Conservation (phyloP, 2,329 filamentous ascomycete species). For the Verruconis gallopava region DNA sequence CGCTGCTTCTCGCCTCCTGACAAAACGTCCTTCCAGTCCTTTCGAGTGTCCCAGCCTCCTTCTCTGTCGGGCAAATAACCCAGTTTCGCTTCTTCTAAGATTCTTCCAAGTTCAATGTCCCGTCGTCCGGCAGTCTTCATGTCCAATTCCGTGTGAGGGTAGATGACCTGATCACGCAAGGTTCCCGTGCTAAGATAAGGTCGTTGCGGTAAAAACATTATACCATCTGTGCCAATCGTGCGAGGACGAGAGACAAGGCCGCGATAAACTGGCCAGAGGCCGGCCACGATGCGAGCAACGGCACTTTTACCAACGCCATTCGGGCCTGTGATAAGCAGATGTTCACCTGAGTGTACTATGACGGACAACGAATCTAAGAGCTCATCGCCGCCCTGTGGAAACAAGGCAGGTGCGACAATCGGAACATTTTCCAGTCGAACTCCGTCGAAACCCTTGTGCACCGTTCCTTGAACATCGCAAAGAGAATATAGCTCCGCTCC, state of each 20-base stretch:
- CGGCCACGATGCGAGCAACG: slow-evolving; percentile 75
- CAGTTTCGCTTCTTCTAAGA: slow-evolving; percentile 71
- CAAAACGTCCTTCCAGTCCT: slow-evolving; percentile 98
- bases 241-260: slow-evolving; percentile 83
- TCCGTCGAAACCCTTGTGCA: slow-evolving; percentile 89
- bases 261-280: slow-evolving; percentile 91
- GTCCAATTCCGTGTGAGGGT: slow-evolving; percentile 86
- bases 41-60: slow-evolving; percentile 90
- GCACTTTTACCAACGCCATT: slow-evolving; percentile 92
- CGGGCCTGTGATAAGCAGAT: slow-evolving; percentile 84
- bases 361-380: slow-evolving; percentile 80
- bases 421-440: slow-evolving; percentile 88
- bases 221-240: slow-evolving; percentile 67
- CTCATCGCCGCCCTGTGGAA: slow-evolving; percentile 83
- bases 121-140: slow-evolving; percentile 72
- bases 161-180: slow-evolving; percentile 92
- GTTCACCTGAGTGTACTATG: slow-evolving; percentile 79
- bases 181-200: slow-evolving; percentile 89
- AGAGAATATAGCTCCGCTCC: slow-evolving; percentile 76
- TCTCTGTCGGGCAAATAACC: slow-evolving; percentile 86
- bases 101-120: slow-evolving; percentile 63
- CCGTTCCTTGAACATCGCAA: slow-evolving; percentile 83
- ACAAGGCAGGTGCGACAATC: slow-evolving; percentile 75
- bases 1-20: slow-evolving; percentile 95
- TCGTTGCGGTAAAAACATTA: slow-evolving; percentile 95